A percentile compares a stretch with the other conserved stretches of the same genome.
Conservation (phyloP, 345 rosid genomes). For the Camelina laxa region DNA sequence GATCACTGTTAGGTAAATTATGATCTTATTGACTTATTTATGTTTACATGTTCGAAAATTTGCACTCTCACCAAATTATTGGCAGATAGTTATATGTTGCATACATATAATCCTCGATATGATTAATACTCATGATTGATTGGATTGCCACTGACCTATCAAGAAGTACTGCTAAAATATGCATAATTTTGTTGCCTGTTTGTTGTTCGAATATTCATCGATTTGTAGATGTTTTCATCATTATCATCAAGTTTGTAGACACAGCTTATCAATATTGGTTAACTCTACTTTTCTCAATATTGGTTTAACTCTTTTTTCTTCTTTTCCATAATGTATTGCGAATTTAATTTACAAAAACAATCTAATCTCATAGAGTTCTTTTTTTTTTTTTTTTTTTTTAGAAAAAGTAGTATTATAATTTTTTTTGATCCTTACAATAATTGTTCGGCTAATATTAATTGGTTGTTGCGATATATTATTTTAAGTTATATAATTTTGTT, state of each 20-base stretch:
- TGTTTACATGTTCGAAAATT: slow-evolving; percentile 3
- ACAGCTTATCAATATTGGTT: background rate
- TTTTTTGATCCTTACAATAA: background rate
- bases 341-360: background rate
- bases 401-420: background rate
- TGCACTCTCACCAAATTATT: background rate
- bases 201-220: background rate
- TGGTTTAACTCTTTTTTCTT: no score
- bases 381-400: background rate
- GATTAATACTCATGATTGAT: background rate
- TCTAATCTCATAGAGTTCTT: no score
- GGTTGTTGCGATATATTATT: background rate
- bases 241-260: slow-evolving; percentile 2
- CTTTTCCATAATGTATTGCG: background rate
- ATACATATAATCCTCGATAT: background rate
- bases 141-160: background rate
- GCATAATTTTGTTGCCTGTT: background rate
- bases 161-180: background rate
- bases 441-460: background rate
- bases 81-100: slow-evolving; percentile 1
- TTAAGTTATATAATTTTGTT: background rate
- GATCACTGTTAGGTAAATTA: slow-evolving; percentile 3
- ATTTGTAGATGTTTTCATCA: slow-evolving; percentile 8
- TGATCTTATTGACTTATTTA: background rate
- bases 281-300: background rate